Conservation (phyloP, 768 basidiomycete species). For the Agrocybe praecox region DNA sequence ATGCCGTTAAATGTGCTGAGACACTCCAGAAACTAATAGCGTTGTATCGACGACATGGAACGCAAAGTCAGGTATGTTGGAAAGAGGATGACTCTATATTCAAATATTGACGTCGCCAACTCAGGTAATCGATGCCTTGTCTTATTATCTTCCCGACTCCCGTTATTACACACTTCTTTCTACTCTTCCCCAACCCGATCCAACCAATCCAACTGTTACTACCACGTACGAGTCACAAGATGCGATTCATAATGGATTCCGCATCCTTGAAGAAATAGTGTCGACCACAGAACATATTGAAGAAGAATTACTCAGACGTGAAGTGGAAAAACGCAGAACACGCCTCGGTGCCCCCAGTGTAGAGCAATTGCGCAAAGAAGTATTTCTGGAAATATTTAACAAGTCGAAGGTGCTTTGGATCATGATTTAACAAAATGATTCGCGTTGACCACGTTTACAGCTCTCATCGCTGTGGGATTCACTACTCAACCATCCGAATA, state of each 20-base stretch:
- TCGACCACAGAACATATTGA: slow-evolving; percentile 66
- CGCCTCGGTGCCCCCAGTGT: slow-evolving; percentile 70
- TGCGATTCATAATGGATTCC: slow-evolving; percentile 71
- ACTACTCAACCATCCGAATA: slow-evolving; percentile 78
- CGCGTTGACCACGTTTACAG: slow-evolving; percentile 33
- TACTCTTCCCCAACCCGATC: slow-evolving; percentile 70
- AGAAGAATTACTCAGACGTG: slow-evolving; percentile 53
- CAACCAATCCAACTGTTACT: slow-evolving; percentile 71
- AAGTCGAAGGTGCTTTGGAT: slow-evolving; percentile 52
- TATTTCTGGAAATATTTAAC: slow-evolving; percentile 65
- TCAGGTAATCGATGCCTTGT: slow-evolving; percentile 70
- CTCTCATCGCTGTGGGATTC: slow-evolving; percentile 76
- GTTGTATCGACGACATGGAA: slow-evolving; percentile 61
- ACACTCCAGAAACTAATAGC: slow-evolving; percentile 76
- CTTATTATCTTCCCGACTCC: slow-evolving; percentile 76
- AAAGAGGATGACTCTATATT: not conserved
- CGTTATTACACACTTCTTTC: slow-evolving; percentile 62
- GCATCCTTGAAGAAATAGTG: slow-evolving; percentile 73
- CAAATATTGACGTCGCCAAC: not conserved
- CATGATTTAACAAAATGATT: not conserved
- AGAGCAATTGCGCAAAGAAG: slow-evolving; percentile 61
- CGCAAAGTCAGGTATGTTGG: slow-evolving; percentile 53
- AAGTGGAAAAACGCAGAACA: slow-evolving; percentile 77
- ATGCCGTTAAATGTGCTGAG: slow-evolving; percentile 81
- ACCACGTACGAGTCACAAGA: slow-evolving; percentile 58